These are phyloP conservation scores for Termitomyces sp. DNA, from an alignment of 768 basidiomycete species.

Conservation along the genomic window DNA sequence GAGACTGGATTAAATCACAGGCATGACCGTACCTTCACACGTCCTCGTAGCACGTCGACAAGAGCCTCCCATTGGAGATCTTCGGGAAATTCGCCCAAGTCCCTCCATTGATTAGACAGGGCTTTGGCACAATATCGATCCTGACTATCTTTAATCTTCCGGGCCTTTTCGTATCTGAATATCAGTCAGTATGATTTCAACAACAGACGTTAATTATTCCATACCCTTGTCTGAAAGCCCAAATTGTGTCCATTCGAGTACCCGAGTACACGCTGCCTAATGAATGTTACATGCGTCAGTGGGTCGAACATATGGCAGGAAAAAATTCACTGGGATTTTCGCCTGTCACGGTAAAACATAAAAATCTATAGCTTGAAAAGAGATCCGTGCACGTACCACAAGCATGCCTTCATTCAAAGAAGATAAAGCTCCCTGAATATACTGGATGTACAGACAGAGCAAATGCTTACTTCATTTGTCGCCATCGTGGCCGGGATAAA, in stretches of 20 bases:
- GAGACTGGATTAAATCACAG: background rate
- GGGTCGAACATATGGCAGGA: conserved; percentile 6
- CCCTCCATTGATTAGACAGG: conserved; percentile 37
- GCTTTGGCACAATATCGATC: conserved; percentile 62
- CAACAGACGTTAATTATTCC: conserved; percentile 4
- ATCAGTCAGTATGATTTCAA: conserved; percentile 10
- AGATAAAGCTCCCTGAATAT: background rate
- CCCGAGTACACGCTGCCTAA: conserved; percentile 33
- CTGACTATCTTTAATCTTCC: conserved; percentile 58
- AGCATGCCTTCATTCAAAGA: conserved; percentile 37
- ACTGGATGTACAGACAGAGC: background rate
- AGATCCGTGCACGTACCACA: conserved; percentile 38
- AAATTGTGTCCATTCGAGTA: conserved; percentile 65
- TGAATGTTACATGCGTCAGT: background rate
- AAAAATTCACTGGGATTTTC: conserved; percentile 46
- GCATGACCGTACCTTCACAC: conserved; percentile 52
- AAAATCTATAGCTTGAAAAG: background rate
- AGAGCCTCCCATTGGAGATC: conserved; percentile 75
- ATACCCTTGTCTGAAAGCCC: conserved; percentile 64
- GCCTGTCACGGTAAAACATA: conserved; percentile 24
- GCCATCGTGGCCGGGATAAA: conserved; percentile 51
- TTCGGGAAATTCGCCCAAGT: conserved; percentile 58
- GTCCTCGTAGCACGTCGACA: conserved; percentile 72
- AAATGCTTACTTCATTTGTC: conserved; percentile 66
- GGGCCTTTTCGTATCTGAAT: conserved; percentile 56